Percentiles rank a stretch among this genome's conserved stretches.
Evolutionary conservation across 106 monocot genomes (phyloP).

Genomic region (Dioscorea alata): DNA sequence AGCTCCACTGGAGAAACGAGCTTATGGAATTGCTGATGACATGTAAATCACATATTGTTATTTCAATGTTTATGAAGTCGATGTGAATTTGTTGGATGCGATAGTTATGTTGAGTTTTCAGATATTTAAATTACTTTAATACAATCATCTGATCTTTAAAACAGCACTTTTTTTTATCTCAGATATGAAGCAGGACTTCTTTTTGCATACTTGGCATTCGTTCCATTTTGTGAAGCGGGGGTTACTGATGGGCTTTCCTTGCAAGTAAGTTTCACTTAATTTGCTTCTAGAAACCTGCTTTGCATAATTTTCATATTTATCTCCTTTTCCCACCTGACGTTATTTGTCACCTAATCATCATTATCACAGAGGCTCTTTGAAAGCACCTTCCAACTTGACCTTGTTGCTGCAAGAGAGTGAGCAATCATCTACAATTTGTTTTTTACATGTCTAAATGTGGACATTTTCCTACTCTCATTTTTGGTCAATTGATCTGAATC

Average conservation of each 20-base stretch:
- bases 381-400: slow-evolving; percentile 87
- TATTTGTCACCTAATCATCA: not conserved
- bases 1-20: slow-evolving; percentile 78
- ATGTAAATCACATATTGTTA: slow-evolving; percentile 43
- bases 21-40: slow-evolving; percentile 94
- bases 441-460: not conserved
- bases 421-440: slow-evolving; percentile 12
- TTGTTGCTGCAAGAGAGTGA: slow-evolving; percentile 93
- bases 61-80: too few relatives aligned
- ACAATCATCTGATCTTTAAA: not conserved
- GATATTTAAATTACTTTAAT: too few relatives aligned
- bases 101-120: too few relatives aligned
- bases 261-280: slow-evolving; percentile 45
- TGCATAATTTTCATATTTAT: not conserved
- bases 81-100: too few relatives aligned
- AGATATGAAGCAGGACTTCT: slow-evolving; percentile 97
- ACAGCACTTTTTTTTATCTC: slow-evolving; percentile 2
- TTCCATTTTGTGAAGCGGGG: slow-evolving; percentile 89
- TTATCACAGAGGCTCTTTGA: slow-evolving; percentile 74
- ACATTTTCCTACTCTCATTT: not conserved
- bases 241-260: slow-evolving; percentile 79
- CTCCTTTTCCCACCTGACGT: not conserved
- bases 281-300: not conserved
- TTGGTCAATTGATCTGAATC: not conserved
- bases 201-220: slow-evolving; percentile 87